phyloP scores from a whole-genome alignment of 768 basidiomycete genomes.

The Cubamyces lactineus region DNA sequence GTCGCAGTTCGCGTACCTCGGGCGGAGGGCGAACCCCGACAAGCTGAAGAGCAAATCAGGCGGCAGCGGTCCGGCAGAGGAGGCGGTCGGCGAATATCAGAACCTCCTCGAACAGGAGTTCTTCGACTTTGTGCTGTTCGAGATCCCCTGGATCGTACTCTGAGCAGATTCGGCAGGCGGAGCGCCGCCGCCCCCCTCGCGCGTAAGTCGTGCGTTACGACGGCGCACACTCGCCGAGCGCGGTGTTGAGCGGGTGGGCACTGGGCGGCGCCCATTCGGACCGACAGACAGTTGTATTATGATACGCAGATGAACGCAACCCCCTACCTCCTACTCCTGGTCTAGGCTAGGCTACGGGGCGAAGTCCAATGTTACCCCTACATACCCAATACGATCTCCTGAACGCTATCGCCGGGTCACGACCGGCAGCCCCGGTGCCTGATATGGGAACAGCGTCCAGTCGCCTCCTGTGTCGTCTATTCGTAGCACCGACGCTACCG shows the following conservation, averaged over 20 bases:
- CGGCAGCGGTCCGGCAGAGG: slow-evolving; percentile 50
- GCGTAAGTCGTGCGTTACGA: slow-evolving; percentile 2
- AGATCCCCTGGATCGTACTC: slow-evolving; percentile 87
- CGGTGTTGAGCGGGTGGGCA: background rate
- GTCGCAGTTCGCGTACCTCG: slow-evolving; percentile 79
- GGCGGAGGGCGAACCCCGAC: slow-evolving; percentile 51
- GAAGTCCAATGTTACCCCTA: slow-evolving; percentile 10
- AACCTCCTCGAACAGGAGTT: slow-evolving; percentile 93
- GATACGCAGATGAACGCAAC: slow-evolving; percentile 9
- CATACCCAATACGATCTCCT: slow-evolving; percentile 9
- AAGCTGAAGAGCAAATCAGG: slow-evolving; percentile 49
- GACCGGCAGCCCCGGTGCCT: background rate
- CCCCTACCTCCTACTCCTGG: slow-evolving; percentile 1
- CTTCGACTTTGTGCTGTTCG: slow-evolving; percentile 93
- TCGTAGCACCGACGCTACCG: no score
- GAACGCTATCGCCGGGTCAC: background rate
- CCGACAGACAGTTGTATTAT: slow-evolving; percentile 13
- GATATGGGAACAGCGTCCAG: background rate
- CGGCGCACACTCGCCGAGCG: background rate
- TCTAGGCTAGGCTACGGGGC: background rate
- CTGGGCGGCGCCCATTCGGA: background rate
- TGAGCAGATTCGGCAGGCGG: slow-evolving; percentile 36
- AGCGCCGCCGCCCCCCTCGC: background rate
- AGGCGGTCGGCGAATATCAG: slow-evolving; percentile 90
- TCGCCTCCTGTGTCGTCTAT: background rate